phyloP scores from a whole-genome alignment of 257 asterid species.

The Solanum chilense region DNA sequence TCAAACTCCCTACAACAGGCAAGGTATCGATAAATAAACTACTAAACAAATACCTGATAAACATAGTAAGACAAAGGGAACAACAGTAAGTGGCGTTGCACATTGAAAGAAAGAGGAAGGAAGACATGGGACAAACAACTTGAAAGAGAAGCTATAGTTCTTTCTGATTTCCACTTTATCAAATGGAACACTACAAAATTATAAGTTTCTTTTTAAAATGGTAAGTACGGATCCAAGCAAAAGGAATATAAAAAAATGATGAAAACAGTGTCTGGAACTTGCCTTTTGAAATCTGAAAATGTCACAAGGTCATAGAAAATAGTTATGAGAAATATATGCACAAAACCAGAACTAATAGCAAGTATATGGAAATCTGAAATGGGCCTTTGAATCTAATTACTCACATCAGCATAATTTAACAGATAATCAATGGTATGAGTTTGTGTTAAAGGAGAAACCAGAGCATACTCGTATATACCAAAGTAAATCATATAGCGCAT shows the following conservation, averaged over 20 bases:
- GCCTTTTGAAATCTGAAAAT: neutral
- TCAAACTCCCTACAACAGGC: slow-evolving; percentile 74
- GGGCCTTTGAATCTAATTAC: neutral
- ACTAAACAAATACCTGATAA: neutral
- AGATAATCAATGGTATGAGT: neutral
- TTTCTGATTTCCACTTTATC: neutral
- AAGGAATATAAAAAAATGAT: neutral
- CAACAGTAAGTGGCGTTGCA: neutral
- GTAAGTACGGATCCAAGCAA: neutral
- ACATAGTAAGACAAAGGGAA: neutral
- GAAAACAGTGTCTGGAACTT: neutral
- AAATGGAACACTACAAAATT: neutral
- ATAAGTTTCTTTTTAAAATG: neutral
- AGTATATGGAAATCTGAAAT: neutral
- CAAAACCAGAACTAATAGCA: neutral
- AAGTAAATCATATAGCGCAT: neutral
- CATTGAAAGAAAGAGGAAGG: neutral
- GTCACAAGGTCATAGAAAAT: neutral
- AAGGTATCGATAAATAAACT: neutral
- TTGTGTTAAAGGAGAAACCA: neutral
- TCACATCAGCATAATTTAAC: neutral
- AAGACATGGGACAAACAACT: neutral
- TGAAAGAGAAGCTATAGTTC: neutral
- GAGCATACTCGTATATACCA: neutral
- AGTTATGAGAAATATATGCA: neutral